These are phyloP conservation scores for Chalara sp. DNA, from an alignment of 2,329 filamentous ascomycete species.

Conservation along the genomic window DNA sequence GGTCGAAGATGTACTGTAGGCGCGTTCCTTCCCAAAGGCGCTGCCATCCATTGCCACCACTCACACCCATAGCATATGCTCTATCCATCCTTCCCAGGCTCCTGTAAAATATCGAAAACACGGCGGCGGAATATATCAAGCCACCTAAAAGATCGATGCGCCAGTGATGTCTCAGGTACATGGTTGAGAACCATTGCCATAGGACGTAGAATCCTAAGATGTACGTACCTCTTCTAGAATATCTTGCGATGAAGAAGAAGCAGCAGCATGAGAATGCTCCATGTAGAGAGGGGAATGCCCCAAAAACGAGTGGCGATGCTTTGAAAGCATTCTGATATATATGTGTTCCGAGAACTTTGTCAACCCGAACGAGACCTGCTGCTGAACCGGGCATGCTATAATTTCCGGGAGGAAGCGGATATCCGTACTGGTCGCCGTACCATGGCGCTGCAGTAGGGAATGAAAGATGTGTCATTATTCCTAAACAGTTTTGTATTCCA, in stretches of 20 bases:
- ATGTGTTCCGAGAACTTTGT: constrained; percentile 79
- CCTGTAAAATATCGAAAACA: constrained; percentile 50
- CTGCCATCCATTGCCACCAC: constrained; percentile 23
- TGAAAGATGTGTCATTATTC: constrained; percentile 77
- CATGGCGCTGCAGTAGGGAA: constrained; percentile 92
- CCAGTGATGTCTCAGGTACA: constrained; percentile 96
- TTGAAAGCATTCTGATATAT: constrained; percentile 89
- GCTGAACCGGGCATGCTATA: constrained; percentile 87
- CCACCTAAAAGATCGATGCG: constrained; percentile 85
- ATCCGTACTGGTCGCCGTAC: constrained; percentile 88
- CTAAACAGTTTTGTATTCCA: constrained; percentile 84
- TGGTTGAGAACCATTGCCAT: constrained; percentile 96
- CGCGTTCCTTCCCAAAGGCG: constrained; percentile 19
- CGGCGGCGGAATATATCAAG: constrained; percentile 66
- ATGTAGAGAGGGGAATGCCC: constrained; percentile 87
- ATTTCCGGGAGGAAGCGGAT: constrained; percentile 68
- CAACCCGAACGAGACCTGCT: constrained; percentile 79
- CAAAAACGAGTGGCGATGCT: constrained; percentile 83
- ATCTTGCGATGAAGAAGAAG: constrained; percentile 62
- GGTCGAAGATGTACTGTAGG: constrained; percentile 19
- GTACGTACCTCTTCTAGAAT: constrained; percentile 56
- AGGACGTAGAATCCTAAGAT: constrained; percentile 62
- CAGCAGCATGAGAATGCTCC: constrained; percentile 90
- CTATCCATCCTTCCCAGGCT: constrained; percentile 20
- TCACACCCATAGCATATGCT: constrained; percentile 19